These are phyloP conservation scores for Penicillium atrosanguineum DNA, from an alignment of 495 filamentous ascomycete species.

Conservation along the genomic window DNA sequence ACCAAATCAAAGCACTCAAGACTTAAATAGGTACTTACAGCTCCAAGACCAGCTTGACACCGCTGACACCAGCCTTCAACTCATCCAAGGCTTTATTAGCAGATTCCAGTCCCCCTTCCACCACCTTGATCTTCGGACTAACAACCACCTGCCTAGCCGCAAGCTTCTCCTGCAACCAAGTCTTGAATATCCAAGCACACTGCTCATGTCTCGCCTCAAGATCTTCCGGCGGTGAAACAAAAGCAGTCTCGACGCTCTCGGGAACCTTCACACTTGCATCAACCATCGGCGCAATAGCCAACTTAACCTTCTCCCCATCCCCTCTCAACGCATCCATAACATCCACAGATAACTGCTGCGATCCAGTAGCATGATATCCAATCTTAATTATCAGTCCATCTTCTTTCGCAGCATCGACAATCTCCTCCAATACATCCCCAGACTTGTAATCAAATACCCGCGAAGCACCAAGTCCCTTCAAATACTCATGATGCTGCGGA, in stretches of 20 bases:
- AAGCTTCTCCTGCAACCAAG: constrained; percentile 13
- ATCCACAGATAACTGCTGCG: constrained; percentile 14
- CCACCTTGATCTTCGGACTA: constrained; percentile 19
- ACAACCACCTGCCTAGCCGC: constrained; percentile 8
- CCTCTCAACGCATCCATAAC: constrained; percentile 3
- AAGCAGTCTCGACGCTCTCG: constrained; percentile 8
- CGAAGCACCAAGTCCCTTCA: constrained; percentile 8
- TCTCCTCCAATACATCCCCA: constrained; percentile 2
- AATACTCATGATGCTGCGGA: constrained; percentile 13
- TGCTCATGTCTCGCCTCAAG: constrained; percentile 2
- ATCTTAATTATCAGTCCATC: constrained; percentile 5
- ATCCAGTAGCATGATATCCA: constrained; percentile 10
- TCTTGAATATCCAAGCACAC: constrained; percentile 7
- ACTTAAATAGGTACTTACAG: background rate
- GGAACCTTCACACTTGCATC: constrained; percentile 8
- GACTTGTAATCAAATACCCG: constrained; percentile 16
- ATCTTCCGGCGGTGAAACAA: constrained; percentile 6
- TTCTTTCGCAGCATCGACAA: constrained; percentile 6
- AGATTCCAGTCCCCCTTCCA: constrained; percentile 15
- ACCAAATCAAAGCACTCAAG: background rate
- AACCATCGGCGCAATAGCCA: constrained; percentile 13
- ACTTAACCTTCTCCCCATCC: background rate
- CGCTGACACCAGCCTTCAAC: constrained; percentile 18
- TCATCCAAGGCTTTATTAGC: constrained; percentile 19
- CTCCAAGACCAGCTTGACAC: constrained; percentile 19